phyloP scores from a whole-genome alignment of 495 filamentous ascomycete species.

The Talaromyces thailandensis region DNA sequence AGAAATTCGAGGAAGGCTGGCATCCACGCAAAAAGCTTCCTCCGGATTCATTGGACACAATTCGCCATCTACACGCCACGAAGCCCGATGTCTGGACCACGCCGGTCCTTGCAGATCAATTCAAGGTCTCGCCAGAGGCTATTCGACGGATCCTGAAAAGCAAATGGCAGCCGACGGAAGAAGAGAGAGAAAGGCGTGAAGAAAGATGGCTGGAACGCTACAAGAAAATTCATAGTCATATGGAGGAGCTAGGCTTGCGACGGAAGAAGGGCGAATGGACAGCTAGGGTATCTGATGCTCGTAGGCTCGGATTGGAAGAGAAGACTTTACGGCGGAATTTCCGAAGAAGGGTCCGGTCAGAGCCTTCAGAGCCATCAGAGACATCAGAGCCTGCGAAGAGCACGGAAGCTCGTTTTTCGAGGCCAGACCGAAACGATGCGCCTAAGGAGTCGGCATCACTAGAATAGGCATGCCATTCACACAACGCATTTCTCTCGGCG shows the following conservation, averaged over 20 bases:
- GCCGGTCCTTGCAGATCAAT: constrained; percentile 61
- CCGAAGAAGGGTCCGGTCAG: neutral
- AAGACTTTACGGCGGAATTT: neutral
- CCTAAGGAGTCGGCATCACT: neutral
- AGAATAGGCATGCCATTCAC: neutral
- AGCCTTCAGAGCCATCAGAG: neutral
- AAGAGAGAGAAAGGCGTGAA: constrained; percentile 52
- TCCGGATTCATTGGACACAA: constrained; percentile 81
- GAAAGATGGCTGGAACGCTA: constrained; percentile 73
- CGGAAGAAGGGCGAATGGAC: constrained; percentile 19
- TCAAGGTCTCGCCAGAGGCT: constrained; percentile 76
- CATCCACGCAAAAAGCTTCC: constrained; percentile 76
- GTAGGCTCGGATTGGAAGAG: constrained; percentile 15
- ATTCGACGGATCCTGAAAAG: constrained; percentile 78
- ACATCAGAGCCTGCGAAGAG: neutral
- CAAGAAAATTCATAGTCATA: constrained; percentile 62
- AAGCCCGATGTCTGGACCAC: constrained; percentile 72
- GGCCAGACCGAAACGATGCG: neutral
- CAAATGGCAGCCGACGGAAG: constrained; percentile 65
- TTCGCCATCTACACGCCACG: constrained; percentile 65
- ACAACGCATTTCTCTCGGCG: neutral
- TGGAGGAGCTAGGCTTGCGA: constrained; percentile 65
- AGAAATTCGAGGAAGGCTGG: constrained; percentile 75
- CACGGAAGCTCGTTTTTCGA: neutral
- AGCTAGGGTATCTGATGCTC: constrained; percentile 15